phyloP scores from a whole-genome alignment of 1,139 yeast species.

The Diutina ranongensis region DNA sequence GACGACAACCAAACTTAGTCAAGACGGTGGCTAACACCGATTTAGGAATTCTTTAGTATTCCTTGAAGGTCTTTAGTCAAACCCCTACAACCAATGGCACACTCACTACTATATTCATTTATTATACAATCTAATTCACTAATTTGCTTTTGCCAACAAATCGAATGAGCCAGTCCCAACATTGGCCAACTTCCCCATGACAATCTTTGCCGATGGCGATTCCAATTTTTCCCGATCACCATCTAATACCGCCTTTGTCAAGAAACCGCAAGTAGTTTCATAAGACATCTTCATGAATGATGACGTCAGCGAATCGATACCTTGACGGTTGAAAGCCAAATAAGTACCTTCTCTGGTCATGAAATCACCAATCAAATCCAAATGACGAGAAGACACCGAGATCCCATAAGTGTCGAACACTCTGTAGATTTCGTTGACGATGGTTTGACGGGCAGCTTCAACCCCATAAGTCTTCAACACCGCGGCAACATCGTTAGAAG shows the following conservation, averaged over 20 bases:
- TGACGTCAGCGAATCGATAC: constrained; percentile 90
- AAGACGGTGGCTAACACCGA: too few relatives aligned
- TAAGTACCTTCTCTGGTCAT: constrained; percentile 99
- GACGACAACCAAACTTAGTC: too few relatives aligned
- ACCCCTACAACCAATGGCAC: too few relatives aligned
- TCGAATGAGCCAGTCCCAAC: constrained; percentile 98
- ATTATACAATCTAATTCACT: neutral
- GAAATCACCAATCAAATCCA: constrained; percentile 95
- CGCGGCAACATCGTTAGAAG: constrained; percentile 87
- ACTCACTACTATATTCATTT: neutral
- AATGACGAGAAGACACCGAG: constrained; percentile 84
- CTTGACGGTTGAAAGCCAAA: constrained; percentile 95
- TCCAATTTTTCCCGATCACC: constrained; percentile 83
- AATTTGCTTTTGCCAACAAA: constrained; percentile 37
- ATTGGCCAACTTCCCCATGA: constrained; percentile 78
- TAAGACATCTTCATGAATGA: constrained; percentile 98
- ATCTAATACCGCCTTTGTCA: constrained; percentile 91
- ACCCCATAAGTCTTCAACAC: constrained; percentile 92
- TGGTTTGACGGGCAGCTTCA: constrained; percentile 96
- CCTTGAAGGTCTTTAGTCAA: too few relatives aligned
- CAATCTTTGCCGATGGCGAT: constrained; percentile 92
- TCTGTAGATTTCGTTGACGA: constrained; percentile 89
- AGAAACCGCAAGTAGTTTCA: constrained; percentile 95
- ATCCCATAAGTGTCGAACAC: constrained; percentile 97
- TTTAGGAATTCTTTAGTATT: too few relatives aligned